Evolutionary conservation across 2,329 filamentous ascomycete genomes (phyloP).

Genomic region (Aspergillus sp.): DNA sequence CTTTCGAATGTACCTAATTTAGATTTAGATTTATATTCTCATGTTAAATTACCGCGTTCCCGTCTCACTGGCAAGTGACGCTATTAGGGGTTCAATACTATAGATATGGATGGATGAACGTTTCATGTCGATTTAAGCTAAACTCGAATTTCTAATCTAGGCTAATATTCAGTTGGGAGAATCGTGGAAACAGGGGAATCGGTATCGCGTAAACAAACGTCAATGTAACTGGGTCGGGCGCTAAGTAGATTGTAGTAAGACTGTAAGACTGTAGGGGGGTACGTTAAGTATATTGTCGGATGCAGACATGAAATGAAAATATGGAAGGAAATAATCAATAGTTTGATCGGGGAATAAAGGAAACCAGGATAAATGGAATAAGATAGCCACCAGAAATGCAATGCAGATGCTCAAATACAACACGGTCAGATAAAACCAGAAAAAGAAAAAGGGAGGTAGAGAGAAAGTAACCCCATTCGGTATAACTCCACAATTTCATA

Average conservation of each 20-base stretch:
- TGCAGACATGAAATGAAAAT: not conserved
- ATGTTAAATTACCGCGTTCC: too few relatives aligned
- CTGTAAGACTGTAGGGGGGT: not conserved
- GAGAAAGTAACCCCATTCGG: too few relatives aligned
- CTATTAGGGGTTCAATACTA: not conserved
- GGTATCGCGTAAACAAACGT: not conserved
- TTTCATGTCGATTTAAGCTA: not conserved
- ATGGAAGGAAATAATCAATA: not conserved
- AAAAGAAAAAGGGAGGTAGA: not conserved
- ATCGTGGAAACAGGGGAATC: not conserved
- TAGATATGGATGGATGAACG: not conserved
- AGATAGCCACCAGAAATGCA: not conserved
- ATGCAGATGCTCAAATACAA: conserved; percentile 3
- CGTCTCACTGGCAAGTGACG: too few relatives aligned
- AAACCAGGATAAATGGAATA: not conserved
- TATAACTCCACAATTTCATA: not conserved
- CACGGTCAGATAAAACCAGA: not conserved
- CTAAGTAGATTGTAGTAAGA: too few relatives aligned
- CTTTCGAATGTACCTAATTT: not conserved
- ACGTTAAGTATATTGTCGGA: not conserved
- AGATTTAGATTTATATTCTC: too few relatives aligned
- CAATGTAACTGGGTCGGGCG: not conserved
- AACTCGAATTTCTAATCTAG: not conserved
- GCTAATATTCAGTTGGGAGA: not conserved
- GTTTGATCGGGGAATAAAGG: not conserved